Conservation (phyloP, 2,329 filamentous ascomycete species). For the Pestalotiopsis sp. region DNA sequence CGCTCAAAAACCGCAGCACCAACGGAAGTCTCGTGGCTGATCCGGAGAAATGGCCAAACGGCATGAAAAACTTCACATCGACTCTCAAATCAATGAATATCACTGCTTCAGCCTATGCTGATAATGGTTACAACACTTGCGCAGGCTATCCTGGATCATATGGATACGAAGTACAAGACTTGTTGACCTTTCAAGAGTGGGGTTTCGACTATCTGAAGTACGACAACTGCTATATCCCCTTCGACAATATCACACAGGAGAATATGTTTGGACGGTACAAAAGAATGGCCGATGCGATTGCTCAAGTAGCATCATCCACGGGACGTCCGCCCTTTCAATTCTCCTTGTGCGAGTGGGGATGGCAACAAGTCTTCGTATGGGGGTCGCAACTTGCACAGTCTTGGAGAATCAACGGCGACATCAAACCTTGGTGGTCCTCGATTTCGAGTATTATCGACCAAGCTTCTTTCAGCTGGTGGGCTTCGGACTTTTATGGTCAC, state of each 20-base stretch:
- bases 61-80: conserved; percentile 1
- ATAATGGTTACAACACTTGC: conserved; percentile 4
- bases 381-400: not conserved
- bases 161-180: conserved; percentile 4
- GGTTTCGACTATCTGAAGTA: conserved; percentile 9
- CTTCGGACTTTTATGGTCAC: conserved; percentile 8
- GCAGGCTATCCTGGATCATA: conserved; percentile 5
- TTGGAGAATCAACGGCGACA: conserved; percentile 5
- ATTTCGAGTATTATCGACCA: conserved; percentile 7
- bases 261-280: conserved; percentile 5
- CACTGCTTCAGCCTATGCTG: not conserved
- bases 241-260: conserved; percentile 3
- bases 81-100: conserved; percentile 4
- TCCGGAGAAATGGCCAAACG: conserved; percentile 4
- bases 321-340: conserved; percentile 1
- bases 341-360: conserved; percentile 9
- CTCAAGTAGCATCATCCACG: conserved; percentile 3
- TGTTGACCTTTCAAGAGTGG: conserved; percentile 4
- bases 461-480: conserved; percentile 9
- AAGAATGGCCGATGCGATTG: conserved; percentile 2
- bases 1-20: not conserved
- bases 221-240: conserved; percentile 6
- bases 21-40: conserved; percentile 7
- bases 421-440: conserved; percentile 9
- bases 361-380: conserved; percentile 9